Evolutionary conservation across 352 stramenopile genomes (phyloP).

Genomic region (Phytophthora tentaculata): DNA sequence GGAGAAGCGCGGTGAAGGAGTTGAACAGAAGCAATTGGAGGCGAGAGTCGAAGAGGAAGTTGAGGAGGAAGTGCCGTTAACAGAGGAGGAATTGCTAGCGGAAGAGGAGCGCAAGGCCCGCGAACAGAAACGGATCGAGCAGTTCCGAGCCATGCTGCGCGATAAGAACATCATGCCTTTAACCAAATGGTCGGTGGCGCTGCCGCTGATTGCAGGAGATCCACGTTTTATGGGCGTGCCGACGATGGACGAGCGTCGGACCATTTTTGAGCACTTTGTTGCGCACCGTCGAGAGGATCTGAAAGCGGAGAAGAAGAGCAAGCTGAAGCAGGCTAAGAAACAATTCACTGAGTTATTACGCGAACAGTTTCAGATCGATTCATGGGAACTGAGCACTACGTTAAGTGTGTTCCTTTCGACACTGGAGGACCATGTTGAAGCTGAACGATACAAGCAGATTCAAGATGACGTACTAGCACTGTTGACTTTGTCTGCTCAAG

Average conservation of each 20-base stretch:
- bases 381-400: conserved; percentile 55
- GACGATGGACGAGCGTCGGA: conserved; percentile 82
- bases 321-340: conserved; percentile 70
- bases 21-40: conserved; percentile 12
- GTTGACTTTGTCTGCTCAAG: conserved; percentile 50
- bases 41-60: conserved; percentile 19
- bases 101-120: conserved; percentile 38
- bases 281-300: conserved; percentile 76
- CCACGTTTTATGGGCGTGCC: conserved; percentile 71
- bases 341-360: conserved; percentile 49
- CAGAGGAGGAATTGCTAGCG: conserved; percentile 43
- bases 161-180: conserved; percentile 89
- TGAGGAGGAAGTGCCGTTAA: conserved; percentile 37
- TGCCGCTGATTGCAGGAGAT: conserved; percentile 77
- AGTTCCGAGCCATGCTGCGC: conserved; percentile 75
- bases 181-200: conserved; percentile 80
- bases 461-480: conserved; percentile 46
- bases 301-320: conserved; percentile 79
- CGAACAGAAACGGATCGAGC: conserved; percentile 57
- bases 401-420: conserved; percentile 63
- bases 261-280: conserved; percentile 84
- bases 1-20: conserved; percentile 21
- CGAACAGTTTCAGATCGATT: conserved; percentile 50
- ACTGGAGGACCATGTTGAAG: conserved; percentile 47
- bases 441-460: conserved; percentile 39